Base-by-base conservation (phyloP, 2,329 filamentous ascomycete genomes). In the Cladophialophora yegresii region DNA sequence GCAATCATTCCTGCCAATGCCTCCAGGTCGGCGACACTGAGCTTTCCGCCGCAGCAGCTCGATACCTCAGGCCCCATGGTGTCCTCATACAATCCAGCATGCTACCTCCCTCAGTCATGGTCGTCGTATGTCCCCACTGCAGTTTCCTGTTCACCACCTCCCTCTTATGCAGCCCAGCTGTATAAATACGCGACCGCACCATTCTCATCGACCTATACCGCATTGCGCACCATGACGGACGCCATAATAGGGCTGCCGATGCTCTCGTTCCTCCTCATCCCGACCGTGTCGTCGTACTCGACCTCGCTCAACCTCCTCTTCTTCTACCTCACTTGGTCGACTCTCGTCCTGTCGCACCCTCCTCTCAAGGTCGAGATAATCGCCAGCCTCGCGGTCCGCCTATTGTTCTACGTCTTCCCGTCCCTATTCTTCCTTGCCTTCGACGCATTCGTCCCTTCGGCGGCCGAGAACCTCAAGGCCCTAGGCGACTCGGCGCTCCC, bases 271-370 rank as follows among this genome's bases (percentile, higher is more conserved):
- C 81, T 90, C 71, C 79, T 87, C 55, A 82, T 85, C 22, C 84
- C 86, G 1, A 80, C 83, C 54, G 75, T 87, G 63, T 84, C 85
- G 6, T 89, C 89, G 6, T 92, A 89, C 80, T 88, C 81, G 49
- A 93, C 92, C 1, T 92, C 88, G 0, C 81, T 96, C 68, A 96
- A 95, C 75, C 79, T 96, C 26, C 80, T 96, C 67, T 93, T 96
- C 80, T 95, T 96, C 77, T 93, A 92, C 76, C 85, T 96, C 79
- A 93, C 91, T 71, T 96, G 92, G 92, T 87, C 87, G 5, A 93
- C 91, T 0, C 83, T 97, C 33, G 86, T 96, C 45, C 80, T 93
- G 2, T 89, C 89, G 6, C 89, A 96, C 72, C 83, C 88, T 0
- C 87, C 90, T 0, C 80, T 95, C 16, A 84, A 86, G 64, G 85